phyloP scores from a whole-genome alignment of 140 eudicot genomes.

The Flaveria floridana region DNA sequence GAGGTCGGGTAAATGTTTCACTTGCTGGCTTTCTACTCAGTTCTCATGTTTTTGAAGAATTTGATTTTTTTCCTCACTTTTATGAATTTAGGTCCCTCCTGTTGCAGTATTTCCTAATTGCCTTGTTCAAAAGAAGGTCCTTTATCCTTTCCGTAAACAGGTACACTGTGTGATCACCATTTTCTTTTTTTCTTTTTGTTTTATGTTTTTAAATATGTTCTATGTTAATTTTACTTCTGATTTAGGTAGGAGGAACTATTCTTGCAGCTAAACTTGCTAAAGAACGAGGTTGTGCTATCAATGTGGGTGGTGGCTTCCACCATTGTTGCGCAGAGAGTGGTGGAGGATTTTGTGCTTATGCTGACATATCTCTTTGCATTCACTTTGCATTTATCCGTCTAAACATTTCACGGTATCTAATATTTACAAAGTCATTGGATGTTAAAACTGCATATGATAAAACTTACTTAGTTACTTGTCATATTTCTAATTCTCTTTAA shows the following conservation, averaged over 20 bases:
- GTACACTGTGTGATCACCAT: slow-evolving; percentile 29
- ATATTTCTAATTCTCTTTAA: slow-evolving; percentile 10
- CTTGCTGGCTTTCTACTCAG: background rate
- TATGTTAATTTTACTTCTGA: background rate
- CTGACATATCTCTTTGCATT: slow-evolving; percentile 86
- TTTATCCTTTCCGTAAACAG: slow-evolving; percentile 84
- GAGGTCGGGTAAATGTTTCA: slow-evolving; percentile 52
- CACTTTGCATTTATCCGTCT: slow-evolving; percentile 67
- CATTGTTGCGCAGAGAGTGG: slow-evolving; percentile 82
- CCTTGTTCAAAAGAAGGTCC: slow-evolving; percentile 75
- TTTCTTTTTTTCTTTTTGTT: background rate
- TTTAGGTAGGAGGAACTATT: slow-evolving; percentile 87
- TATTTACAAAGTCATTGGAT: slow-evolving; percentile 13
- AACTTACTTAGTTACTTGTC: slow-evolving; percentile 14
- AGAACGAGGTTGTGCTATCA: slow-evolving; percentile 89
- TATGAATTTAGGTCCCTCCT: slow-evolving; percentile 65
- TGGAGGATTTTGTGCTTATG: slow-evolving; percentile 93
- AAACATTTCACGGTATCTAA: slow-evolving; percentile 61
- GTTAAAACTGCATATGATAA: background rate
- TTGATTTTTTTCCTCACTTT: background rate
- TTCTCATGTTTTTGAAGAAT: background rate
- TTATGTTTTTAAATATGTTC: background rate
- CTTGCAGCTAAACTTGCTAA: slow-evolving; percentile 91
- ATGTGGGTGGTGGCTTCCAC: slow-evolving; percentile 97
- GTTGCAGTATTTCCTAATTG: slow-evolving; percentile 74